These are phyloP conservation scores for Aureobasidium sp. DNA, from an alignment of 2,329 filamentous ascomycete genomes.

Conservation along the genomic window DNA sequence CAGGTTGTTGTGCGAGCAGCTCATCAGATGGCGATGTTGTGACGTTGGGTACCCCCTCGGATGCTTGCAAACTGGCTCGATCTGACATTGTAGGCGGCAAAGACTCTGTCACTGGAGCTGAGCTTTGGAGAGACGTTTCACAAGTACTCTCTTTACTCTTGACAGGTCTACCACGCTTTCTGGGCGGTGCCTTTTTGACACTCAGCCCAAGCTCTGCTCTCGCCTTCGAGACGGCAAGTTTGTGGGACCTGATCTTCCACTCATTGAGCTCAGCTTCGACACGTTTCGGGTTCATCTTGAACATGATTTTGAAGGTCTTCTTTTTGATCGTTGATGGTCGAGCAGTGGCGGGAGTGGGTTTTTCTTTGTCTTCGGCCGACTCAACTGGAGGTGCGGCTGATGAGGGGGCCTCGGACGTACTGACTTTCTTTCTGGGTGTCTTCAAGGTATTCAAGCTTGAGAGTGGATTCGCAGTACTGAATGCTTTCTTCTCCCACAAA, in stretches of 20 bases:
- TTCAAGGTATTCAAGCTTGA: background rate
- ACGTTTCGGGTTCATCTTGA: conserved; percentile 11
- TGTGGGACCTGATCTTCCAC: conserved; percentile 7
- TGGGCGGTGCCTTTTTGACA: background rate
- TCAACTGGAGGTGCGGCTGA: background rate
- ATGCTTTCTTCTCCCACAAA: background rate
- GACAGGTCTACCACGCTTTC: background rate
- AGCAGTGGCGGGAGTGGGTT: background rate
- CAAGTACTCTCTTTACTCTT: background rate
- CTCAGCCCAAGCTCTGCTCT: background rate
- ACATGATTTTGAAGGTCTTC: conserved; percentile 3
- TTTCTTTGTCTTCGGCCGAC: background rate
- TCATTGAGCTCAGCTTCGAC: conserved; percentile 5
- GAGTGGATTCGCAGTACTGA: background rate
- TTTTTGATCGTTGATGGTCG: background rate
- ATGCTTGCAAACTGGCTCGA: background rate
- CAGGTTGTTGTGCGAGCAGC: background rate
- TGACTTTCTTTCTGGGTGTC: background rate
- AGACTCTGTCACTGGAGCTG: background rate
- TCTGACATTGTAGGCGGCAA: background rate
- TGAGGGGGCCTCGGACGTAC: background rate
- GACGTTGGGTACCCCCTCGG: background rate
- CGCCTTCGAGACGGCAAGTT: background rate
- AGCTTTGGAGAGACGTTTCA: background rate
- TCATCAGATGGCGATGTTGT: background rate